Evolutionary conservation across 345 rosid genomes (phyloP), one percentile per base, ranked within the genome.

Genomic region (Salix koriyanagi): DNA sequence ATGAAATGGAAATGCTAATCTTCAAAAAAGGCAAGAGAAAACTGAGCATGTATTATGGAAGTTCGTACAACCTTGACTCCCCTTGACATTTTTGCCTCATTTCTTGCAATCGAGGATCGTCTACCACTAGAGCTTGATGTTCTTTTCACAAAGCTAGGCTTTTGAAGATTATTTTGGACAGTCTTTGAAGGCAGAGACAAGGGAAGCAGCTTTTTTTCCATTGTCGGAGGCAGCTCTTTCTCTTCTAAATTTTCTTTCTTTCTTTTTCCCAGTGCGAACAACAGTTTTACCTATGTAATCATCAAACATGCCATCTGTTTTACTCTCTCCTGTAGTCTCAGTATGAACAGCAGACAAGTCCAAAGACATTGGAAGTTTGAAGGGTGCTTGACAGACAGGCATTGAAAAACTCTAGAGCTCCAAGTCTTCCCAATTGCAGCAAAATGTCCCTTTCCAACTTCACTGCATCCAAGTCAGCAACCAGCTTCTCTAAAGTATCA

Each of bases 21-120:
- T 64, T 39, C 14, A 65, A 32, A 79, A 10, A 75, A 73, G 52
- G 75, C 19, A 67, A 68, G 64, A 46, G 42, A 81, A 39, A 30
- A 74, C 68, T 21, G 7, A 70, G 21, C 66, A 72, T 9, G 65
- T 66, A 25, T 67, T 32, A 36, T 42, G 50, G 58, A 84, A 77
- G 75, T 52, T 76, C 81, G 58, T 66, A 83, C 78, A 71, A 94
- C 98, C 98, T 94, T 88, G 77, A 90, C 80, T 82, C 94, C 97
- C 73, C 65, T 81, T 8, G 91, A 84, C 91, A 89, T 77, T 79
- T 89, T 97, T 68, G 88, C 96, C 86, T 94, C 98, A 65, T 87
- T 88, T 85, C 85, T 86, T 32, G 91, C 90, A 66, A 86, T 83
- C 79, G 56, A 76, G 85, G 71, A 86, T 83, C 89, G 89, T 75